phyloP scores from a whole-genome alignment of 73 alveolate species.

The Tetrahymena thermophila region DNA sequence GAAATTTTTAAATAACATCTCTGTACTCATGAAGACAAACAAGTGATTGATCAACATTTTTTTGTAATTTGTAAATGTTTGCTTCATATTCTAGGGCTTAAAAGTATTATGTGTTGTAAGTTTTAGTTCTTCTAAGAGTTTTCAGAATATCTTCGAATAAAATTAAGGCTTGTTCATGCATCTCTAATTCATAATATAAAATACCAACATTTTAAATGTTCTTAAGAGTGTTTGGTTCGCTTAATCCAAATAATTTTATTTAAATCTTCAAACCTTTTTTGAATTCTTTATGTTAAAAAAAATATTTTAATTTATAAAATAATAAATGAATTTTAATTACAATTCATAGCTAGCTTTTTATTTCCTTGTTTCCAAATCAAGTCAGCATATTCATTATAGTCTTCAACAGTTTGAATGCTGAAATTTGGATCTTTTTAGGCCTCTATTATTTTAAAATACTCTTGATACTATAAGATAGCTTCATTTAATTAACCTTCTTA shows the following conservation, averaged over 20 bases:
- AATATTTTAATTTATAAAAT: neutral
- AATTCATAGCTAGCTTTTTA: neutral
- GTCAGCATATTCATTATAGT: neutral
- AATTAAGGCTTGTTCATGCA: neutral
- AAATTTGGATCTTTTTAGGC: neutral
- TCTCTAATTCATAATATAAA: neutral
- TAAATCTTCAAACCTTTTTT: neutral
- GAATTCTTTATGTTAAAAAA: neutral
- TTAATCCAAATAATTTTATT: neutral
- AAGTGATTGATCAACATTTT: neutral
- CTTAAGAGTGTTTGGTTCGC: neutral
- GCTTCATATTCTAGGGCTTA: neutral
- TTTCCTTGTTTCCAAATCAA: neutral
- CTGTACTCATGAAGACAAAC: neutral
- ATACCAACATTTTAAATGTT: neutral
- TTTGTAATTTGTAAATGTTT: neutral
- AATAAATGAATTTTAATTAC: neutral
- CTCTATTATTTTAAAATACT: neutral
- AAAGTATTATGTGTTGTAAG: neutral
- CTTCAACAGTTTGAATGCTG: neutral
- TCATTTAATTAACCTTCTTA: neutral
- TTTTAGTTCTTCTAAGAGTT: neutral
- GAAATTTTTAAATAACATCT: neutral
- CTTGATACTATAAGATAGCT: neutral
- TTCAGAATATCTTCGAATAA: neutral